Evolutionary conservation across 768 basidiomycete species (phyloP).

Genomic region (Lactifluus echinatus): DNA sequence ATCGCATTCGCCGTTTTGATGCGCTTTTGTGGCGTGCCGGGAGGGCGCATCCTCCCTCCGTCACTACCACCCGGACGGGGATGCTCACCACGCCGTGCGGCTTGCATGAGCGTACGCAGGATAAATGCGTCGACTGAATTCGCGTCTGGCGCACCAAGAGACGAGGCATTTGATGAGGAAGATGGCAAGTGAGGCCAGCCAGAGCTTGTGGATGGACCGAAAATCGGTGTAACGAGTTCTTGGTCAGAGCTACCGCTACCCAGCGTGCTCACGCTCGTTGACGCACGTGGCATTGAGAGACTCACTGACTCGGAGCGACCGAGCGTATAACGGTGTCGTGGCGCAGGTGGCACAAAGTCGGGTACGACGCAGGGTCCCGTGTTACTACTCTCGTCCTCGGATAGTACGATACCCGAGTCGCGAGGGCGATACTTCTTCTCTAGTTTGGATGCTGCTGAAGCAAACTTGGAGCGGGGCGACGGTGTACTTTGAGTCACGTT

Average conservation of each 20-base stretch:
- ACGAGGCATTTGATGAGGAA: slow-evolving; percentile 36
- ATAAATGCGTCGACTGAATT: slow-evolving; percentile 58
- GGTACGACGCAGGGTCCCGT: slow-evolving; percentile 1
- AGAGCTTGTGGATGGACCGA: slow-evolving; percentile 43
- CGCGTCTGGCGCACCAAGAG: slow-evolving; percentile 23
- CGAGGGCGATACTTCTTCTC: slow-evolving; percentile 60
- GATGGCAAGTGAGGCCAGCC: slow-evolving; percentile 55
- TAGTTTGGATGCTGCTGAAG: slow-evolving; percentile 23
- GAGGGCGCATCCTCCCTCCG: slow-evolving; percentile 46
- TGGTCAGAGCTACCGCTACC: slow-evolving; percentile 50
- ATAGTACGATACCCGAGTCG: slow-evolving; percentile 56
- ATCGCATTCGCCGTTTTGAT: slow-evolving; percentile 47
- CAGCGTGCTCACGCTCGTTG: slow-evolving; percentile 57
- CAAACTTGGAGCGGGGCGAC: slow-evolving; percentile 39
- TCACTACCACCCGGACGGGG: slow-evolving; percentile 26
- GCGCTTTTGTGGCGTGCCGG: slow-evolving; percentile 79
- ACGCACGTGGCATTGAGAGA: slow-evolving; percentile 45
- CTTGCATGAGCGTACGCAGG: slow-evolving; percentile 53
- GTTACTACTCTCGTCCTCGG: slow-evolving; percentile 46
- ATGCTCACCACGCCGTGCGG: slow-evolving; percentile 36
- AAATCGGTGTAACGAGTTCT: slow-evolving; percentile 61
- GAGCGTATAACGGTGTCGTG: slow-evolving; percentile 19
- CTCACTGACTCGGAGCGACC: slow-evolving; percentile 24
- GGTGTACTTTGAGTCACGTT: slow-evolving; percentile 42
- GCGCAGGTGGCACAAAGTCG: slow-evolving; percentile 13